Base-by-base conservation (phyloP, 1,284 basidiomycete genomes). In the Moesziomyces sp. region DNA sequence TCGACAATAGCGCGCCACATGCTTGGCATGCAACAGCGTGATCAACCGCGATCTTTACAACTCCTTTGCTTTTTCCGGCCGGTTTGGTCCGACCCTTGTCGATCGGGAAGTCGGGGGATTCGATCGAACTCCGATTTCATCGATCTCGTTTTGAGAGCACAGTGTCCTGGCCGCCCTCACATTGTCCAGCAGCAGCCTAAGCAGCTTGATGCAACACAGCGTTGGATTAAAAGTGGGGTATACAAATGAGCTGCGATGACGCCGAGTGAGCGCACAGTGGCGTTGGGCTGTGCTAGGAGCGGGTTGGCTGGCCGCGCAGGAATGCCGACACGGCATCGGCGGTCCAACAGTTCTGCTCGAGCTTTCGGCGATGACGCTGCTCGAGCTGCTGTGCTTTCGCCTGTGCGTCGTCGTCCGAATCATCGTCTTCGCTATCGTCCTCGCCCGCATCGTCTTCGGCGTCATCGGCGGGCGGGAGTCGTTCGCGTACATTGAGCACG, bases 401-500 rank as follows among this genome's bases (percentile, higher is more conserved):
- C n/a, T 56, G 49, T 1, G 28, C 55, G 3, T 58, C 66, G 13
- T 65, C 74, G 21, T 70, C 74, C 24, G 55, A 57, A 14, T 76
- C 70, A n/a, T 73, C 53, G 34, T 65, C 64, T 6, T 53, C 60
- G 16, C 62, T 55, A 8, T 53, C 59, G 26, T 71, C 74, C 28
- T 61, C 67, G 8, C 54, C 72, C 7, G 57, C 64, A 21, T 73
- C 78, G 3, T 56, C 71, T 6, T 68, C 68, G 18, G 26, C 61
- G 9, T 64, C 58, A 16, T 69, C 61, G 3, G 59, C 65, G 1
- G 49, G 50, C 34, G 68, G 62, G 1, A 79, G 49, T 5, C 74
- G 68, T 51, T 70, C 75, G 23, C 60, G 58, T 23, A 74, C 60
- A 42, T 74, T 78, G n/a, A 73, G 58, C 11, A 67, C 62, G 44